Percentiles rank a stretch among this genome's conserved stretches.
These are phyloP conservation scores for Plasmopara viticola DNA, from an alignment of 352 stramenopile genomes.

Conservation along the genomic window DNA sequence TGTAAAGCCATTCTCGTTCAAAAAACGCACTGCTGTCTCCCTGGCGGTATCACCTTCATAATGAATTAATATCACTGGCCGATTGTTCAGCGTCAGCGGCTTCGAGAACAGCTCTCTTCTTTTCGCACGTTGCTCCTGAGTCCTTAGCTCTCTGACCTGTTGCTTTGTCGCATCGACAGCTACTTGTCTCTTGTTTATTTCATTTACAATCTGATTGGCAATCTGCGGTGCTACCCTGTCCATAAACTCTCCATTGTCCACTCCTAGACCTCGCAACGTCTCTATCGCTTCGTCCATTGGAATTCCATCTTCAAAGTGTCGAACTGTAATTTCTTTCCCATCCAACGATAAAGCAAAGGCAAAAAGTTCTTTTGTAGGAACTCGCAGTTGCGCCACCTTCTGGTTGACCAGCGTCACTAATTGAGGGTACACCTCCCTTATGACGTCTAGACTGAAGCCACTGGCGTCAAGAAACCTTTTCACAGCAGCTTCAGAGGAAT, in stretches of 20 bases:
- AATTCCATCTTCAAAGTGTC: slow-evolving; percentile 62
- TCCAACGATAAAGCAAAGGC: slow-evolving; percentile 52
- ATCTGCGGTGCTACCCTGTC: slow-evolving; percentile 52
- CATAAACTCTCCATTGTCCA: slow-evolving; percentile 45
- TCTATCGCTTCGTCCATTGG: slow-evolving; percentile 51
- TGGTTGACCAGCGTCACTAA: slow-evolving; percentile 48
- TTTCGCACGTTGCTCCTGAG: slow-evolving; percentile 8
- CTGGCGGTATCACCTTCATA: slow-evolving; percentile 51
- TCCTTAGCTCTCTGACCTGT: slow-evolving; percentile 5
- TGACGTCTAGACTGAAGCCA: slow-evolving; percentile 53
- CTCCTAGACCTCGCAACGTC: slow-evolving; percentile 37
- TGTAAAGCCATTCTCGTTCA: slow-evolving; percentile 50
- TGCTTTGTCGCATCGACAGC: not conserved
- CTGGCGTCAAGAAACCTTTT: slow-evolving; percentile 62
- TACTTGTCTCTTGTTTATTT: slow-evolving; percentile 26
- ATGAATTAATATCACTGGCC: slow-evolving; percentile 46
- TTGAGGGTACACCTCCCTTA: slow-evolving; percentile 57
- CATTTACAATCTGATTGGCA: slow-evolving; percentile 47
- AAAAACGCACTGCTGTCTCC: slow-evolving; percentile 54
- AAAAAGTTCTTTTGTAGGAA: slow-evolving; percentile 51
- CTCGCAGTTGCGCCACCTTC: slow-evolving; percentile 52
- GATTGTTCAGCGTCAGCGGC: slow-evolving; percentile 49
- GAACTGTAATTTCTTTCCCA: slow-evolving; percentile 33
- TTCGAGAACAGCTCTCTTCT: slow-evolving; percentile 59
- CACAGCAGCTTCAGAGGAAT: slow-evolving; percentile 45